Base-by-base conservation (phyloP, 129 eudicot genomes). In the sunflower (Helianthus annuus) region DNA sequence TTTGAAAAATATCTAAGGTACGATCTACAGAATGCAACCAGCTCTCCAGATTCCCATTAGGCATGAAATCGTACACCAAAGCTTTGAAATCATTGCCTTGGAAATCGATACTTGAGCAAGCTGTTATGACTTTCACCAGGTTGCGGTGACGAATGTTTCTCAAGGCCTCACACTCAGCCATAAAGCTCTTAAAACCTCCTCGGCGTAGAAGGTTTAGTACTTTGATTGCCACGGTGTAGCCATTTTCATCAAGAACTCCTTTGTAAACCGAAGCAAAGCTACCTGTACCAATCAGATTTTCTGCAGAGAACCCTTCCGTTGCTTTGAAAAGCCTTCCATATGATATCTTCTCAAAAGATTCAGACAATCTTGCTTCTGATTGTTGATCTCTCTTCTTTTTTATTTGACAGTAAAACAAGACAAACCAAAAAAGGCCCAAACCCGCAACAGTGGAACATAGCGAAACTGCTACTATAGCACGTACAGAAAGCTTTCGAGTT, bases 111-210 rank as follows among this genome's bases (percentile, higher is more conserved):
- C 83, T 72, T n/a, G 79, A 79, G 39, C 83, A 79, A 22, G 54
- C 58, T 40, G 83, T 72, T 61, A 73, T n/a, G 61, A 79, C 48
- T 60, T 68, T 67, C 53, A 80, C 69, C 6, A 80, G 68, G 48
- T 80, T 80, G 16, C 83, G 74, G 51, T 74, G 79, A 22, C 83
- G 59, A 7, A 80, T 80, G 39, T 38, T 74, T 57, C 39, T 74
- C 56, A 80, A 68, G 56, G 67, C 78, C 14, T 64, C 49, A 22
- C 73, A 65, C 49, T 72, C 78, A 1, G 76, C 76, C 71, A 74
- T 61, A 34, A 74, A 74, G 59, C 84, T 80, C 68, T 69, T 74
- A 29, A 57, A 66, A 74, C 76, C 79, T 73, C 79, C 75, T 59
- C 63, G 48, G 3, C 19, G 16, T 15, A 56, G 68, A 52, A 66